Conservation (phyloP, 352 stramenopile species). For the Thalassiosira ordinaria region DNA sequence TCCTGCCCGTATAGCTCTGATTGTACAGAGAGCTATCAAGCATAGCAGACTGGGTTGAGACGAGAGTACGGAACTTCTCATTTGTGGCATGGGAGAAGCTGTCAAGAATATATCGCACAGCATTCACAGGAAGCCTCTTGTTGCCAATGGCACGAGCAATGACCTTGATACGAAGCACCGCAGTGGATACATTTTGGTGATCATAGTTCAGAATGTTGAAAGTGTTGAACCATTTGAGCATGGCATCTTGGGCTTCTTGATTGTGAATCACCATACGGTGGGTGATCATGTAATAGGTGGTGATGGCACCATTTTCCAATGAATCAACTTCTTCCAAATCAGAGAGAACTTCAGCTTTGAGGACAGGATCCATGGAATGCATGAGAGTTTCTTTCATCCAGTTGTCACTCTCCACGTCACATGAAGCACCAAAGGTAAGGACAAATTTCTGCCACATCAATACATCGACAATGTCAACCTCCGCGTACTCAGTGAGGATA, state of each 20-base stretch:
- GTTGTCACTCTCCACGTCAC: neutral
- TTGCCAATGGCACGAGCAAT: slow-evolving; percentile 6
- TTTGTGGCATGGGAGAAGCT: slow-evolving; percentile 8
- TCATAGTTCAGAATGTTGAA: slow-evolving; percentile 8
- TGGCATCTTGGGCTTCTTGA: slow-evolving; percentile 2
- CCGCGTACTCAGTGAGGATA: no score
- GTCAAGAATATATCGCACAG: neutral
- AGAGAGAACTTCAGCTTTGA: neutral
- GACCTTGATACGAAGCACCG: slow-evolving; percentile 4
- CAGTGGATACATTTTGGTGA: slow-evolving; percentile 7
- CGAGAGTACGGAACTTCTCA: neutral
- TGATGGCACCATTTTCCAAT: slow-evolving; percentile 8
- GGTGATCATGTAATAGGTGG: neutral
- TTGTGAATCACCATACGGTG: slow-evolving; percentile 7
- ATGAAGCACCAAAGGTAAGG: no score
- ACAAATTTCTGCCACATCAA: no score
- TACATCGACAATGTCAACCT: no score
- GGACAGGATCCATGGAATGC: neutral
- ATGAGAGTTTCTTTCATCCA: neutral
- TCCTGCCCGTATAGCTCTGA: no score
- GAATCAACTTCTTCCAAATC: neutral
- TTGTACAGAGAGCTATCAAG: neutral
- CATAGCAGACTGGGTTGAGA: no score
- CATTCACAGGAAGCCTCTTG: slow-evolving; percentile 7
- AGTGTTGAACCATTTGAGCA: slow-evolving; percentile 8